A percentile compares a stretch with the other conserved stretches of the same genome.
Evolutionary conservation across 2,329 filamentous ascomycete species (phyloP).

Genomic region (Ophiostoma tasmaniense): DNA sequence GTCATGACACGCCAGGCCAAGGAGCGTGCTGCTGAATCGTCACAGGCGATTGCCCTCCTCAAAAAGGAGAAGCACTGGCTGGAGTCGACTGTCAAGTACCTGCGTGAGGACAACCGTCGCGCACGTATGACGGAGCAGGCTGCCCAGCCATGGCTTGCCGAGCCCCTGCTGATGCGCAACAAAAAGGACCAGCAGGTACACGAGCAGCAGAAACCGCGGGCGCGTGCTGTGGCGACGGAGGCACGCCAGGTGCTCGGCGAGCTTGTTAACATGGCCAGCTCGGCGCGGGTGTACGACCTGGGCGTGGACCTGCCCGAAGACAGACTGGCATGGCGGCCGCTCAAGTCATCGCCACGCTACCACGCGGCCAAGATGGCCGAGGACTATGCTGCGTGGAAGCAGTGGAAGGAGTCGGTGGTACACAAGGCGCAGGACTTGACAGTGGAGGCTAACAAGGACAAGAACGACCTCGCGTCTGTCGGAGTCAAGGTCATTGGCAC

Average conservation of each 20-base stretch:
- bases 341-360: conserved; percentile 55
- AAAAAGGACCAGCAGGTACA: conserved; percentile 26
- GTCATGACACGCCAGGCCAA: conserved; percentile 25
- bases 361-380: conserved; percentile 57
- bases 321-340: conserved; percentile 50
- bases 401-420: conserved; percentile 48
- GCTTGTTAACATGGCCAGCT: conserved; percentile 52
- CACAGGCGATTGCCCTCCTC: conserved; percentile 64
- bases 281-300: conserved; percentile 53
- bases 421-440: conserved; percentile 41
- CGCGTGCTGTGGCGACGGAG: conserved; percentile 46
- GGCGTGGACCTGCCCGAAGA: conserved; percentile 21
- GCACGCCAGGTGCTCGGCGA: conserved; percentile 56
- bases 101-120: conserved; percentile 58
- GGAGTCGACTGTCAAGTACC: conserved; percentile 57
- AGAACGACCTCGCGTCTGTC: conserved; percentile 13
- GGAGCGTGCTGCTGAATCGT: conserved; percentile 60
- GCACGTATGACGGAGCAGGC: conserved; percentile 50
- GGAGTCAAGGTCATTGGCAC: conserved; percentile 17
- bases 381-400: conserved; percentile 54
- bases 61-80: conserved; percentile 58
- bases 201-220: background rate
- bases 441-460: conserved; percentile 16
- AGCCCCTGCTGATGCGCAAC: conserved; percentile 42
- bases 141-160: conserved; percentile 53